Evolutionary conservation across 2,329 filamentous ascomycete genomes (phyloP).

Genomic region (Ophiostoma perfectum): DNA sequence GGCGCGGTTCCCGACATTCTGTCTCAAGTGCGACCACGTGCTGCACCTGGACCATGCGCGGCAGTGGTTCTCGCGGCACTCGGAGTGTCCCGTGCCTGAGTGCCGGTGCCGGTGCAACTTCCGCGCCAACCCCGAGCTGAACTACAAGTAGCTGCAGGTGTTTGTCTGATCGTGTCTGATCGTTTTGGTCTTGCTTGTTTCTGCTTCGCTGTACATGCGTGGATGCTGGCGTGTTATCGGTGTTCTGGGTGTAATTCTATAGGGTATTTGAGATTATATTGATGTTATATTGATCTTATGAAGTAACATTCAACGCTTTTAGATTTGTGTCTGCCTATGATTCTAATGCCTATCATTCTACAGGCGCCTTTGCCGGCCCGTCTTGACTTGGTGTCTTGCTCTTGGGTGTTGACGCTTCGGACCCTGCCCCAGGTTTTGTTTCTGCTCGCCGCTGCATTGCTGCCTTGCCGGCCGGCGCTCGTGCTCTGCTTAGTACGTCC

Average conservation of each 20-base stretch:
- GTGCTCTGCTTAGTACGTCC: constrained; percentile 42
- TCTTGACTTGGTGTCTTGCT: background rate
- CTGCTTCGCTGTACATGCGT: too few species aligned
- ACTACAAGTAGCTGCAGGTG: constrained; percentile 37
- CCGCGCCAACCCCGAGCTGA: constrained; percentile 54
- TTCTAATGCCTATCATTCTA: too few species aligned
- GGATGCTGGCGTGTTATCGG: too few species aligned
- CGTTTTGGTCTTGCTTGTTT: background rate
- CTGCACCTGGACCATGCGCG: constrained; percentile 62
- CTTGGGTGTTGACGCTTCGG: background rate
- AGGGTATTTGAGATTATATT: background rate
- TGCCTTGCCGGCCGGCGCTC: constrained; percentile 44
- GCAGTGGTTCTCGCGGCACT: constrained; percentile 60
- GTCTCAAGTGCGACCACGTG: constrained; percentile 62
- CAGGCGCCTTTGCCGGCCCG: too few species aligned
- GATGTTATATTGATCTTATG: background rate
- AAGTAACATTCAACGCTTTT: too few species aligned
- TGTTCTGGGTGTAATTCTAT: too few species aligned
- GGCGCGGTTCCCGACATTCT: constrained; percentile 62
- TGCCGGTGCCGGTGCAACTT: constrained; percentile 62
- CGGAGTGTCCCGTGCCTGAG: constrained; percentile 63
- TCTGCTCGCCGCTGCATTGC: background rate
- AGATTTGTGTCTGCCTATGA: too few species aligned
- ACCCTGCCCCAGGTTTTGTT: background rate
- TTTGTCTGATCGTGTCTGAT: background rate